Conservation (phyloP, 805 yeast species). For the Barnettozyma vustinii region DNA sequence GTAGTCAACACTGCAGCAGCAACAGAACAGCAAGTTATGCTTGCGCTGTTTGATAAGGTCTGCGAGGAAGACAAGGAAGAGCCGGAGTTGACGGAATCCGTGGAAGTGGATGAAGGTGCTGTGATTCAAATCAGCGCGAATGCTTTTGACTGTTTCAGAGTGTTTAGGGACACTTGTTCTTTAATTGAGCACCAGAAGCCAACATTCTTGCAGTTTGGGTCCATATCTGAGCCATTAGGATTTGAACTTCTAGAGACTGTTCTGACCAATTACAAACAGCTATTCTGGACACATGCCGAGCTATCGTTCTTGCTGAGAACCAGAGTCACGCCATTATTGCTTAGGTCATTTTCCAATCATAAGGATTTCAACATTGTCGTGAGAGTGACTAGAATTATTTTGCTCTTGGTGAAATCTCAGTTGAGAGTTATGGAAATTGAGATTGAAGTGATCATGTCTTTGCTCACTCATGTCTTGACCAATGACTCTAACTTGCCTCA, state of each 20-base stretch:
- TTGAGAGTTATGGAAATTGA: conserved; percentile 64
- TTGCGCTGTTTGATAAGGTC: conserved; percentile 70
- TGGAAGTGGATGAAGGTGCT: conserved; percentile 39
- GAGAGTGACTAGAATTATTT: conserved; percentile 68
- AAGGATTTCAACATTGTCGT: conserved; percentile 65
- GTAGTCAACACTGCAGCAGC: conserved; percentile 91
- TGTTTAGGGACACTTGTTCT: conserved; percentile 69
- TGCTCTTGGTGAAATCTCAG: conserved; percentile 50
- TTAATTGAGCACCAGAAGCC: conserved; percentile 57
- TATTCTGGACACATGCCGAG: conserved; percentile 57
- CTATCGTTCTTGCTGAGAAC: conserved; percentile 61
- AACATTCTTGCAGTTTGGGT: conserved; percentile 43
- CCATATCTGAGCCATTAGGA: conserved; percentile 59
- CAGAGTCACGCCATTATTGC: conserved; percentile 68
- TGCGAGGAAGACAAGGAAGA: conserved; percentile 32
- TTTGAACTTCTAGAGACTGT: conserved; percentile 82
- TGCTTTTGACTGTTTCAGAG: conserved; percentile 64
- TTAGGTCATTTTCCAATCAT: conserved; percentile 56
- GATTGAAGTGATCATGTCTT: conserved; percentile 72
- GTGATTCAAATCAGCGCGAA: conserved; percentile 40
- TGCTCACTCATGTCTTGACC: conserved; percentile 67
- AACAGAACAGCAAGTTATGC: conserved; percentile 79
- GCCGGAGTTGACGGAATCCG: conserved; percentile 1
- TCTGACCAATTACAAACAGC: conserved; percentile 51
- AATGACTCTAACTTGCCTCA: conserved; percentile 45